phyloP scores from a whole-genome alignment of 768 basidiomycete genomes.

The Boletus pseudopeckii region DNA sequence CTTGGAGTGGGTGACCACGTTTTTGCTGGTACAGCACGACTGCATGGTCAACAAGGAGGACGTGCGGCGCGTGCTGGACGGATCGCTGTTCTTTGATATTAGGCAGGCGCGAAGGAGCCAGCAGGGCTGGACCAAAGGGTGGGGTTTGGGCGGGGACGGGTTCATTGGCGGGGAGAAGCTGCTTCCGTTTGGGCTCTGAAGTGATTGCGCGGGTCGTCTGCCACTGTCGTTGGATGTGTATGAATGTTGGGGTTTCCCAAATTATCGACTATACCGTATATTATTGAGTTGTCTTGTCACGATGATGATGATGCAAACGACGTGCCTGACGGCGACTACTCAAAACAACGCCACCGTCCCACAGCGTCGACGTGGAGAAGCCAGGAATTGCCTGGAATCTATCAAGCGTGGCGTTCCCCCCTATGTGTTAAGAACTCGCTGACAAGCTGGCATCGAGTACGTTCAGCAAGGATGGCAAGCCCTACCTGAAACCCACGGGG shows the following conservation, averaged over 20 bases:
- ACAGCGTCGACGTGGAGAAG: background rate
- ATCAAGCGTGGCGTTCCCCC: background rate
- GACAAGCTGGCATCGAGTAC: conserved; percentile 35
- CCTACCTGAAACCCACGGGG: conserved; percentile 40
- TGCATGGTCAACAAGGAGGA: conserved; percentile 41
- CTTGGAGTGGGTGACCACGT: conserved; percentile 40
- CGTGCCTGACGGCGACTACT: background rate
- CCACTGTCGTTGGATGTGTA: background rate
- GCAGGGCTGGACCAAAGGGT: conserved; percentile 30
- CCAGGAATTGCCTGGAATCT: background rate
- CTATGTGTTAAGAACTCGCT: conserved; percentile 14
- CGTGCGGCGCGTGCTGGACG: conserved; percentile 40
- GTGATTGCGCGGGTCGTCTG: background rate
- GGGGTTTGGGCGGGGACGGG: conserved; percentile 30
- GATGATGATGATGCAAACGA: background rate
- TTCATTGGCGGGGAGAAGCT: conserved; percentile 30
- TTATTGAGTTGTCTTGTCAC: background rate
- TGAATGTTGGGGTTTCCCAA: conserved; percentile 2
- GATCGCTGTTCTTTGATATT: conserved; percentile 37
- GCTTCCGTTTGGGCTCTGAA: conserved; percentile 28
- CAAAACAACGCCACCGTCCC: conserved; percentile 18
- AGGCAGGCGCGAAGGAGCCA: conserved; percentile 16
- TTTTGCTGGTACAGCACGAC: conserved; percentile 38
- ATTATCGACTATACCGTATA: background rate
- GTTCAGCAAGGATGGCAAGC: conserved; percentile 45